A percentile compares a stretch with the other conserved stretches of the same genome.
These are phyloP conservation scores for Fraxinus xanthoxyloides DNA, from an alignment of 305 asterid genomes.

Conservation along the genomic window DNA sequence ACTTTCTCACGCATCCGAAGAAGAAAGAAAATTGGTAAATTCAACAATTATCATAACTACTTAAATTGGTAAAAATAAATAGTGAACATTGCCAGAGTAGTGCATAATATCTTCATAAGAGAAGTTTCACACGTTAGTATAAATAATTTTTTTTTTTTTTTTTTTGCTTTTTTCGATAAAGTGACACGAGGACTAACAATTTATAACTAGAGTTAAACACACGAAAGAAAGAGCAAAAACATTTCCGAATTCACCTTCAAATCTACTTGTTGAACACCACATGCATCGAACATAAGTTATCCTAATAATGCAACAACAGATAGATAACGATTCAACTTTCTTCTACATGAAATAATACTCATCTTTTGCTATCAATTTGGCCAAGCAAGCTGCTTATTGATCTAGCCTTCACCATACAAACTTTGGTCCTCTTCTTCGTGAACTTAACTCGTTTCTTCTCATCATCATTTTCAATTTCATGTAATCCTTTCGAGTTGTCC, in stretches of 20 bases:
- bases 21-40: neutral
- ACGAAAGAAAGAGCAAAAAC: neutral
- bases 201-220: neutral
- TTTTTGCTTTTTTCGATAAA: too few relatives aligned
- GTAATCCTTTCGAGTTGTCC: neutral
- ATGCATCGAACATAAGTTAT: too few relatives aligned
- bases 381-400: slow-evolving; percentile 60
- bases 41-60: neutral
- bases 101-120: too few relatives aligned
- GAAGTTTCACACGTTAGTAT: too few relatives aligned
- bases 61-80: too few relatives aligned
- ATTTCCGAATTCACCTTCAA: neutral
- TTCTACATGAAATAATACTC: neutral
- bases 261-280: too few relatives aligned
- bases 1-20: neutral
- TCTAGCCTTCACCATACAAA: slow-evolving; percentile 67
- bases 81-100: too few relatives aligned
- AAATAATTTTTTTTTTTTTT: too few relatives aligned
- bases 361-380: neutral
- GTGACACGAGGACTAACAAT: neutral
- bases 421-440: slow-evolving; percentile 45
- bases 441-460: slow-evolving; percentile 11
- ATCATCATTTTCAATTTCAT: neutral
- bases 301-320: too few relatives aligned
- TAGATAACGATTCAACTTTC: neutral